Evolutionary conservation across 2,329 filamentous ascomycete genomes (phyloP).

Genomic region (Lecanicillium sp.): DNA sequence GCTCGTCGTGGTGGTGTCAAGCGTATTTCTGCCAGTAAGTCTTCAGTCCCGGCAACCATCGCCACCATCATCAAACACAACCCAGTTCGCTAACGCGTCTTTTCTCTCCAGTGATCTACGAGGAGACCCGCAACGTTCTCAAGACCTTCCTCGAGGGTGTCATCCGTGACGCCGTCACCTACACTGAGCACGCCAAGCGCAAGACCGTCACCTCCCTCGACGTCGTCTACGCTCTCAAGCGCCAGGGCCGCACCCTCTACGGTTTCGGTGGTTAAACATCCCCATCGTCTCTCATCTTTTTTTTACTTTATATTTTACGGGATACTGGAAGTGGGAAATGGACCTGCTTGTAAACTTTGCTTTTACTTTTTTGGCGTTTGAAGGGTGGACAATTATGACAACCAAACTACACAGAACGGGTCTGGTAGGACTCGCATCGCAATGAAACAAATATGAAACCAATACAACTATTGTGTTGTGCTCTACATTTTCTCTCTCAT

Average conservation of each 20-base stretch:
- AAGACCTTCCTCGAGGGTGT: slow-evolving; percentile 73
- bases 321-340: slow-evolving; percentile 9
- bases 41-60: background rate
- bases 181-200: slow-evolving; percentile 75
- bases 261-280: slow-evolving; percentile 74
- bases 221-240: slow-evolving; percentile 61
- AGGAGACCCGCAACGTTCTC: slow-evolving; percentile 69
- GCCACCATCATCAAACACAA: background rate
- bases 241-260: slow-evolving; percentile 71
- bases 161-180: slow-evolving; percentile 70
- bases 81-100: slow-evolving; percentile 9
- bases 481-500: too few species aligned
- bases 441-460: too few species aligned
- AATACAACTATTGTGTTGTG: too few species aligned
- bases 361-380: slow-evolving; percentile 23
- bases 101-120: slow-evolving; percentile 55
- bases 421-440: too few species aligned
- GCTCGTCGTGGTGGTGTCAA: slow-evolving; percentile 99
- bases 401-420: too few species aligned
- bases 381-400: slow-evolving; percentile 22
- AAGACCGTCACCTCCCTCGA: slow-evolving; percentile 69
- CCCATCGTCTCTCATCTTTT: background rate
- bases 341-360: slow-evolving; percentile 11
- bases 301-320: slow-evolving; percentile 12
- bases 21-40: slow-evolving; percentile 81